Conservation (phyloP, 495 filamentous ascomycete species). For the Staphylotrichum longicolle region DNA sequence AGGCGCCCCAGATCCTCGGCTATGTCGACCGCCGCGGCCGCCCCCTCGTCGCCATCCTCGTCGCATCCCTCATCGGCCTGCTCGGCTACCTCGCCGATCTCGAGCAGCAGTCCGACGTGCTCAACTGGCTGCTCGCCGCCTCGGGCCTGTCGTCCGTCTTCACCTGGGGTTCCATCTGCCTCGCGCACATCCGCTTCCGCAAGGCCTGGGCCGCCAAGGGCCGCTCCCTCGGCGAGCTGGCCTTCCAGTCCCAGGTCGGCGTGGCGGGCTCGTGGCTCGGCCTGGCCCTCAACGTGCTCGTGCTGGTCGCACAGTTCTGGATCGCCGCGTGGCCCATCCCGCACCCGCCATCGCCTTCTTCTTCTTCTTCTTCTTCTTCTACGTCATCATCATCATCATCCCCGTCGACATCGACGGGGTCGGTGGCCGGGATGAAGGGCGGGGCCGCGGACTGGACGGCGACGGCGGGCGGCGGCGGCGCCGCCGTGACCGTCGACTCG, state of each 20-base stretch:
- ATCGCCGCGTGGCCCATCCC: constrained; percentile 73
- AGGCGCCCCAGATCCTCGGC: constrained; percentile 70
- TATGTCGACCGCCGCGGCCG: constrained; percentile 85
- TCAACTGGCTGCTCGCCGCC: constrained; percentile 86
- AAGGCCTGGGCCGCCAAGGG: constrained; percentile 69
- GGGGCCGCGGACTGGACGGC: constrained; percentile 44
- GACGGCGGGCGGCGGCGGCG: not conserved
- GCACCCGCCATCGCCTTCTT: constrained; percentile 35
- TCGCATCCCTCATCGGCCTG: constrained; percentile 69
- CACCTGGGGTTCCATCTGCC: constrained; percentile 89
- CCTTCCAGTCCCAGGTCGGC: constrained; percentile 78
- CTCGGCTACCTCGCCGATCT: constrained; percentile 77
- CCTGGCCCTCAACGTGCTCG: constrained; percentile 70
- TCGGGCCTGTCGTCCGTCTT: constrained; percentile 87
- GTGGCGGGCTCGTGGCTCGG: constrained; percentile 82
- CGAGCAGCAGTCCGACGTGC: constrained; percentile 58
- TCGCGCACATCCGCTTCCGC: constrained; percentile 90
- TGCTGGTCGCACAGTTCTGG: constrained; percentile 95
- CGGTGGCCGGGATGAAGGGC: constrained; percentile 25
- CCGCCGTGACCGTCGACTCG: not conserved
- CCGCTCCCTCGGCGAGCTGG: constrained; percentile 68
- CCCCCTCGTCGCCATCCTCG: constrained; percentile 67
- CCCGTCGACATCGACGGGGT: not conserved
- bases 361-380: constrained; percentile 27
- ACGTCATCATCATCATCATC: too few species aligned